A percentile compares a stretch with the other conserved stretches of the same genome.
Conservation (phyloP, 2,329 filamentous ascomycete genomes). For the Lachnellula hyalina region DNA sequence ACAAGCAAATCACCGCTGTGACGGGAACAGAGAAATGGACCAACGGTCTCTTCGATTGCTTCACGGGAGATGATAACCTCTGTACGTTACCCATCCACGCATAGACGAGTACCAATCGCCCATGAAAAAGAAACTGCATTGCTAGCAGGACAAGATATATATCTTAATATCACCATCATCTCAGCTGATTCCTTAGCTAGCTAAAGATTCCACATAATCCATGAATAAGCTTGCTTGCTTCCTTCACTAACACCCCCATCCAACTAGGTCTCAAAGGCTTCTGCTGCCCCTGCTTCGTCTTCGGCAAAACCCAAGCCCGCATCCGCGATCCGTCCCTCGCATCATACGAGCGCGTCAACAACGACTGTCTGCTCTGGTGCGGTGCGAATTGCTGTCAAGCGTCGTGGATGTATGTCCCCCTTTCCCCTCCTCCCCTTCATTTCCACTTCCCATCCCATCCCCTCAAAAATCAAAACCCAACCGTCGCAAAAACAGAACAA, state of each 20-base stretch:
- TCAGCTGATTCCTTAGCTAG: not conserved
- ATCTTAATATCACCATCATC: not conserved
- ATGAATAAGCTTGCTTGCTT: no score
- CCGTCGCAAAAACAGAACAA: not conserved
- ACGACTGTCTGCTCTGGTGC: slow-evolving; percentile 19
- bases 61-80: slow-evolving; percentile 17
- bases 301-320: slow-evolving; percentile 23
- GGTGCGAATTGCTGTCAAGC: slow-evolving; percentile 14
- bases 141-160: not conserved
- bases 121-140: not conserved
- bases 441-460: not conserved
- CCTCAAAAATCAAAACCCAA: not conserved
- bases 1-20: slow-evolving; percentile 2
- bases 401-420: slow-evolving; percentile 14
- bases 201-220: no score
- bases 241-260: not conserved
- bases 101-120: not conserved
- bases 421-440: not conserved
- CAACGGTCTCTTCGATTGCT: slow-evolving; percentile 21
- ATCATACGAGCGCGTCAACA: slow-evolving; percentile 22
- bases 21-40: slow-evolving; percentile 19
- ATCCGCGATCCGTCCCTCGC: slow-evolving; percentile 21
- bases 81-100: slow-evolving; percentile 10
- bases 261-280: slow-evolving; percentile 21
- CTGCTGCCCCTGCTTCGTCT: slow-evolving; percentile 27